phyloP scores from a whole-genome alignment of 345 rosid species.

The Citrus cavaleriei region DNA sequence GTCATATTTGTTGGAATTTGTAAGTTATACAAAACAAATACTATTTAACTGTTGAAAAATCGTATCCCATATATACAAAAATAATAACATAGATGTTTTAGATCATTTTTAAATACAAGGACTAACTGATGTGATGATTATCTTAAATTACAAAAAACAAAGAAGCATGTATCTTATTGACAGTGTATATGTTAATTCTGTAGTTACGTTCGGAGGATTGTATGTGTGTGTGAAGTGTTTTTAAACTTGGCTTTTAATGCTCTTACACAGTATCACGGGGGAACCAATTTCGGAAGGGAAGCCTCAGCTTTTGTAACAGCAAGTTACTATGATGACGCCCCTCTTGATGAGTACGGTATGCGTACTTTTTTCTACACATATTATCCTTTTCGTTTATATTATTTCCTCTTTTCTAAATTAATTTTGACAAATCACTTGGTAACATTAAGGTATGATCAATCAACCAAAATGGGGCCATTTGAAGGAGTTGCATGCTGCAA shows the following conservation, averaged over 20 bases:
- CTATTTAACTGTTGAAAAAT: too few relatives aligned
- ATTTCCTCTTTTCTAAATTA: neutral
- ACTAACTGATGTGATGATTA: too few relatives aligned
- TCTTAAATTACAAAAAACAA: too few relatives aligned
- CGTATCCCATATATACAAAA: too few relatives aligned
- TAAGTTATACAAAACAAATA: too few relatives aligned
- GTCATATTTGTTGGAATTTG: too few relatives aligned
- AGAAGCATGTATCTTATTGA: too few relatives aligned
- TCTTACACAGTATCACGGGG: constrained; percentile 10
- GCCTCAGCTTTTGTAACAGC: constrained; percentile 4
- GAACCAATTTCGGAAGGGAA: constrained; percentile 12
- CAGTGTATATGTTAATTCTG: too few relatives aligned
- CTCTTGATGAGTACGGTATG: constrained; percentile 14
- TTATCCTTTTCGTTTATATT: neutral
- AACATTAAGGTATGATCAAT: constrained; percentile 28
- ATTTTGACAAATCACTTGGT: neutral
- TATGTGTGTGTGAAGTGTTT: too few relatives aligned
- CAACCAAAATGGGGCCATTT: constrained; percentile 57
- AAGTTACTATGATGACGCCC: constrained; percentile 6
- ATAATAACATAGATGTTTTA: too few relatives aligned
- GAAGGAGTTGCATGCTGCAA: constrained; percentile 40
- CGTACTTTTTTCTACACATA: neutral
- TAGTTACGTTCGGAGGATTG: too few relatives aligned
- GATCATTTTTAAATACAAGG: too few relatives aligned
- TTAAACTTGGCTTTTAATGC: neutral